A percentile compares a stretch with the other conserved stretches of the same genome.
phyloP scores from a whole-genome alignment of 2,329 filamentous ascomycete species.

The Neopestalotiopsis rosae region DNA sequence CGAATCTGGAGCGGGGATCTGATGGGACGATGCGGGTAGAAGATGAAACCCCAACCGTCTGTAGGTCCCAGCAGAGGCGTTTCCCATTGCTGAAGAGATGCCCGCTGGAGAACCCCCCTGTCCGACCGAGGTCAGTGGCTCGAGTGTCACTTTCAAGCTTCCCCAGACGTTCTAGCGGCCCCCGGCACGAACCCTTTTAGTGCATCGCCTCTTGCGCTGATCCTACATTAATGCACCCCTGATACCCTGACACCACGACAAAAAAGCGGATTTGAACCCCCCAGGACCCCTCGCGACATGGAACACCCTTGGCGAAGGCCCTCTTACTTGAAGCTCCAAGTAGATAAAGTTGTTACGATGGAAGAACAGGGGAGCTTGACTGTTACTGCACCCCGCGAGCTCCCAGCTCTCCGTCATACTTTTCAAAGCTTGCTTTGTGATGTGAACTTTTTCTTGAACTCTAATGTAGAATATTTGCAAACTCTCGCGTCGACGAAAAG shows the following conservation, averaged over 20 bases:
- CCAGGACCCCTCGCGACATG: no score
- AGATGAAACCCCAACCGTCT: conserved; percentile 17
- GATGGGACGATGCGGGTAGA: neutral
- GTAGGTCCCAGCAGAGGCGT: neutral
- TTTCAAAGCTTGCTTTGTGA: neutral
- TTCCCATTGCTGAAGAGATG: no score
- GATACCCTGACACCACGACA: neutral
- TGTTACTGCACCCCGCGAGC: conserved; percentile 27
- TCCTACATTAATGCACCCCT: neutral
- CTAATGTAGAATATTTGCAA: neutral
- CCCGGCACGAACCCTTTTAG: conserved; percentile 6
- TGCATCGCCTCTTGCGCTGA: conserved; percentile 2
- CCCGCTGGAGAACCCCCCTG: neutral
- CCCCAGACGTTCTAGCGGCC: conserved; percentile 17
- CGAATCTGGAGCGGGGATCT: no score
- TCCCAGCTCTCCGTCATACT: neutral
- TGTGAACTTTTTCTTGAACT: neutral
- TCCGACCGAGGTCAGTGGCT: neutral
- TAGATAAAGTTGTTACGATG: neutral
- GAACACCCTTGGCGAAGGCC: neutral
- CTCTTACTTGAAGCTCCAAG: neutral
- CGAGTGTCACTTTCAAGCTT: neutral
- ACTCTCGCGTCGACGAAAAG: neutral
- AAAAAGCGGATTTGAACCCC: neutral
- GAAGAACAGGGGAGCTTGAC: neutral